Base-by-base conservation (phyloP, 495 filamentous ascomycete species). In the Lindgomyces ingoldianus region DNA sequence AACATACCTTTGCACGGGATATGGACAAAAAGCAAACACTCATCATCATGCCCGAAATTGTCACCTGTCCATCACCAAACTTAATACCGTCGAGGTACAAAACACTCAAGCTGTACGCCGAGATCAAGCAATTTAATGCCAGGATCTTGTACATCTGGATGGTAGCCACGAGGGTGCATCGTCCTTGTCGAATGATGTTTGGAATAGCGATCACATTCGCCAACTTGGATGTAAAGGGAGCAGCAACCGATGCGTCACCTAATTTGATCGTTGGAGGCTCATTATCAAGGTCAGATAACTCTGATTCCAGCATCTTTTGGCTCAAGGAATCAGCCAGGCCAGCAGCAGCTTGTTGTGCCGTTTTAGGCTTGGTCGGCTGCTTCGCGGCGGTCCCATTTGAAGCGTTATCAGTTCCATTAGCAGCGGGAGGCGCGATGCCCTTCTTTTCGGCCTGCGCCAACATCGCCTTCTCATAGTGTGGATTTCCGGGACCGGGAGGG, bases 81-180 rank as follows among this genome's bases (percentile, higher is more conserved):
- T 99, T 99, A 81, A 99, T 99, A 57, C 94, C 94, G 68, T 98
- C 94, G 6, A 99, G 80, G 72, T 99, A 99, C 46, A 99, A 82
- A 36, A 99, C 94, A 76, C 88, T 93, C 70, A 98, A 76, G 79
- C 92, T 96, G 84, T 99, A 99, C 21, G 94, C 94, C 72, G 90
- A 96, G 75, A 99, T 99, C 71, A 99, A 80, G 74, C 94, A 99
- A 80, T 99, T 99, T 61, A 99, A 80, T 21, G 94, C 94, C 55
- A 99, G 83, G 70, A 99, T 99, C 82, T 99, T 99, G 83, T 98
- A 99, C 94, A 99, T 99, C 79, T 99, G 94, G 66, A 99, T 98
- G 2, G 95, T 98, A 3, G 94, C 93, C 49, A 99, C 95, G 11
- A 99, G 81, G 1, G 94, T 97, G 76, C 94, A 99, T 60, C 94